Evolutionary conservation across 148 eudicot species (phyloP), one percentile per base, ranked within the genome.

Genomic region (Vaccinium darrowii): DNA sequence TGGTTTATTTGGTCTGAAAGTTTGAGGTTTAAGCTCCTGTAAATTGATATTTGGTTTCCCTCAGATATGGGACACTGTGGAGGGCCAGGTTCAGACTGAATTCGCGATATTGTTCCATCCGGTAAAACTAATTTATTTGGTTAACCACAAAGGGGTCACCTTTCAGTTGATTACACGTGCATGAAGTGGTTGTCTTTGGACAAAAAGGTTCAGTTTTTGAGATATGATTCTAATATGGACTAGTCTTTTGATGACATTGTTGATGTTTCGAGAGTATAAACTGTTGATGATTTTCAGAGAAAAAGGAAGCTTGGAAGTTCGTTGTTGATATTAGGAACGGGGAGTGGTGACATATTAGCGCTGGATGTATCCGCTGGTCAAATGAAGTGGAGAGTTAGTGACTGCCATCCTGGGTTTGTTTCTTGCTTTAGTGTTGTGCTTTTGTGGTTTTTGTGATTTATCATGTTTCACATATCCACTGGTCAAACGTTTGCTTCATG

Each of bases 361-460:
- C 82, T 93, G 85, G 98, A 95, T 90, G 98, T 94, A 36, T 90
- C 98, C 43, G 93, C 93, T 60, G 95, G 96, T 56, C 98, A 95
- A 57, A 89, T 95, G 85, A 97, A 91, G 89, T 97, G 99, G 99
- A 95, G 91, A 88, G 89, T 91, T 84, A 92, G 89, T 87, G 97
- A 95, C 72, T 95, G 99, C 76, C 98, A 97, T 89, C 98, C 99
- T 18, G 98, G 99, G 99, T 95, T 84, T 84, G 95, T 91, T 58
- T 56, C 84, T 83, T 81, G 72, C 33, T 19, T 21, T 33, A 9
- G 11, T n/a, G 11, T 50, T 7, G 3, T 36, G 62, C 80, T 75
- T 33, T 75, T 43, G 8, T 74, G 33, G 52, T 15, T 63, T 27
- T 62, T 65, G 43, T 19, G 4, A 62, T 62, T 30, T 30, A 30